Evolutionary conservation across 768 basidiomycete species (phyloP).

Genomic region (Agrocybe praecox): DNA sequence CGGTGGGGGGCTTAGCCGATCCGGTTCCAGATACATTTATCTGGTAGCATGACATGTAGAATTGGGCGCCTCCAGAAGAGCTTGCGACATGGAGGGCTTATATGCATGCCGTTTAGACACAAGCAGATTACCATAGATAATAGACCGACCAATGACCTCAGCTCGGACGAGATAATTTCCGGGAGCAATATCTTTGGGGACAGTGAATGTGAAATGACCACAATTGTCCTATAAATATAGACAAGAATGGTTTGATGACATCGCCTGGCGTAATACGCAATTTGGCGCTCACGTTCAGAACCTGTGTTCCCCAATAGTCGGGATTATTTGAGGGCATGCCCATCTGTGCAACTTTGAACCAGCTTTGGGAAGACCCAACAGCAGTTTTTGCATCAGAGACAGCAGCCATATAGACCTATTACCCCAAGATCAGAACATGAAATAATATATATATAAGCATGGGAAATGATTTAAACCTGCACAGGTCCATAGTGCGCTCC

Average conservation of each 20-base stretch:
- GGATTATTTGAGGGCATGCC: slow-evolving; percentile 52
- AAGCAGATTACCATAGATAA: background rate
- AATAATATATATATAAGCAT: slow-evolving; percentile 1
- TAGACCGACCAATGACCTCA: slow-evolving; percentile 61
- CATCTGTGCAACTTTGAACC: slow-evolving; percentile 56
- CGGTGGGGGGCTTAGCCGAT: slow-evolving; percentile 47
- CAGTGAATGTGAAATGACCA: slow-evolving; percentile 52
- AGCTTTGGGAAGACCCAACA: slow-evolving; percentile 39
- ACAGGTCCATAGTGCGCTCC: slow-evolving; percentile 56
- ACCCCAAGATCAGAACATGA: background rate
- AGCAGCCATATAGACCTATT: slow-evolving; percentile 48
- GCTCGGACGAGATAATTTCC: slow-evolving; percentile 77
- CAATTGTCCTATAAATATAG: slow-evolving; percentile 43
- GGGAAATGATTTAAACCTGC: slow-evolving; percentile 19
- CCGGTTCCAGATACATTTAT: slow-evolving; percentile 54
- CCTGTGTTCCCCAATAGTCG: slow-evolving; percentile 44
- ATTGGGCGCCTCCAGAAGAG: slow-evolving; percentile 67
- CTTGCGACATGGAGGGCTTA: slow-evolving; percentile 63
- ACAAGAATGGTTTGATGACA: background rate
- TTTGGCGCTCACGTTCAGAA: slow-evolving; percentile 29
- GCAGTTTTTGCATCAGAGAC: slow-evolving; percentile 48
- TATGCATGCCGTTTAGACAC: background rate
- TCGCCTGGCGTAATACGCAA: background rate
- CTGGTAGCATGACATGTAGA: slow-evolving; percentile 73
- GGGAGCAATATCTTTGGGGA: slow-evolving; percentile 54